Evolutionary conservation across 1,284 basidiomycete genomes (phyloP).

Genomic region (Austroboletus olivaceoglutinosus): DNA sequence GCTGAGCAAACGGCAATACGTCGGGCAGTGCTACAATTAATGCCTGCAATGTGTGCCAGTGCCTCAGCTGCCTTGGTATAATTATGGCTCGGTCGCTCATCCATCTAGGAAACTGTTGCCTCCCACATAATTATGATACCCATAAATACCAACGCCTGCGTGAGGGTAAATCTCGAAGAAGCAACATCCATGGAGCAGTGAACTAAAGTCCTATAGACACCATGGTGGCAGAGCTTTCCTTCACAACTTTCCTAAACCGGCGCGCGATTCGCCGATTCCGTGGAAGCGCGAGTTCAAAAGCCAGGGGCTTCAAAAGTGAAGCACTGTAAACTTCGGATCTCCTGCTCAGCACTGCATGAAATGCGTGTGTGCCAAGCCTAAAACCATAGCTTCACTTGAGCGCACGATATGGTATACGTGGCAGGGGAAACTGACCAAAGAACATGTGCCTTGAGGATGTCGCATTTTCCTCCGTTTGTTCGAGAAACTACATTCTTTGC

Average conservation of each 20-base stretch:
- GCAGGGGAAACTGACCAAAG: conserved; percentile 53
- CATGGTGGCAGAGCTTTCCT: conserved; percentile 43
- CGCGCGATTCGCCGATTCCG: conserved; percentile 42
- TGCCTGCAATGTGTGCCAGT: background rate
- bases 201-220: conserved; percentile 24
- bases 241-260: conserved; percentile 47
- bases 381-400: conserved; percentile 9
- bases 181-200: background rate
- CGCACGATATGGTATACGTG: background rate
- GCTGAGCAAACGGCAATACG: conserved; percentile 11
- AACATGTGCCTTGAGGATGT: conserved; percentile 52
- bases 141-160: background rate
- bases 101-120: too few relatives aligned
- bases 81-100: background rate
- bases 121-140: background rate
- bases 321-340: conserved; percentile 51
- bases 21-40: conserved; percentile 20
- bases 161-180: background rate
- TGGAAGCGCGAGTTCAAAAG: conserved; percentile 47
- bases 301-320: conserved; percentile 48
- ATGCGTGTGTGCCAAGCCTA: conserved; percentile 82
- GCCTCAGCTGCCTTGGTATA: background rate
- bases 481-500: conserved; percentile 44
- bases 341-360: conserved; percentile 59
- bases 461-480: conserved; percentile 37